phyloP scores from a whole-genome alignment of 2,329 filamentous ascomycete genomes.

The Xylariaceae sp. region DNA sequence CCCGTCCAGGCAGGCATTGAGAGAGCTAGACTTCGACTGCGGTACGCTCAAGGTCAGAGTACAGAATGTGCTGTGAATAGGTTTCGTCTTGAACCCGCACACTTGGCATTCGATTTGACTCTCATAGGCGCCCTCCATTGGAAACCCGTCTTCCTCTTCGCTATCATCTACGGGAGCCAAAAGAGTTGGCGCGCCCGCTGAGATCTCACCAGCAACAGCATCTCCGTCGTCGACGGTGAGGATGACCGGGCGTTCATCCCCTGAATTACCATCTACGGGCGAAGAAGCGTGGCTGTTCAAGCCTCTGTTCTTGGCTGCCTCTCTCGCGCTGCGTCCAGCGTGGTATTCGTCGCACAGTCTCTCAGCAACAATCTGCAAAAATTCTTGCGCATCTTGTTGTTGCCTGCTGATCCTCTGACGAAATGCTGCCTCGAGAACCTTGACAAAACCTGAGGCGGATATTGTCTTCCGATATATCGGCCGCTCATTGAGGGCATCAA shows the following conservation, averaged over 20 bases:
- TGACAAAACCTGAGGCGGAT: constrained; percentile 77
- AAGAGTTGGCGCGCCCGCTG: constrained; percentile 14
- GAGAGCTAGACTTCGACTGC: constrained; percentile 70
- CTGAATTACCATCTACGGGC: constrained; percentile 27
- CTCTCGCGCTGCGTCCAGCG: constrained; percentile 69
- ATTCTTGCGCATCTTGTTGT: constrained; percentile 97
- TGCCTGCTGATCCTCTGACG: constrained; percentile 85
- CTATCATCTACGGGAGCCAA: constrained; percentile 26
- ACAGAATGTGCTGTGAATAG: constrained; percentile 79
- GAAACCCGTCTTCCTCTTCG: constrained; percentile 64
- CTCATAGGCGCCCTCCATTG: constrained; percentile 84
- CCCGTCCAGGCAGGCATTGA: constrained; percentile 86
- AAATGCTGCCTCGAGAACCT: constrained; percentile 78
- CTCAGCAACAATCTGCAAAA: constrained; percentile 89
- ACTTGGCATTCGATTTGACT: constrained; percentile 93
- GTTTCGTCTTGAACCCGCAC: constrained; percentile 83
- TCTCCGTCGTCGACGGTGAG: constrained; percentile 24
- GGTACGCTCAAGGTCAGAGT: constrained; percentile 90
- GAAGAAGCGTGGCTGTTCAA: constrained; percentile 14
- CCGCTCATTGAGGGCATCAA: constrained; percentile 88
- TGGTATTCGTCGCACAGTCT: constrained; percentile 91
- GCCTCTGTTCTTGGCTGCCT: constrained; percentile 43
- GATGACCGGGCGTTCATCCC: constrained; percentile 31
- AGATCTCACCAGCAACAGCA: constrained; percentile 3
- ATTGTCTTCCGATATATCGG: constrained; percentile 93